A percentile compares a stretch with the other conserved stretches of the same genome.
Evolutionary conservation across 1,284 basidiomycete species (phyloP).

Genomic region (Puccinia novopanici): DNA sequence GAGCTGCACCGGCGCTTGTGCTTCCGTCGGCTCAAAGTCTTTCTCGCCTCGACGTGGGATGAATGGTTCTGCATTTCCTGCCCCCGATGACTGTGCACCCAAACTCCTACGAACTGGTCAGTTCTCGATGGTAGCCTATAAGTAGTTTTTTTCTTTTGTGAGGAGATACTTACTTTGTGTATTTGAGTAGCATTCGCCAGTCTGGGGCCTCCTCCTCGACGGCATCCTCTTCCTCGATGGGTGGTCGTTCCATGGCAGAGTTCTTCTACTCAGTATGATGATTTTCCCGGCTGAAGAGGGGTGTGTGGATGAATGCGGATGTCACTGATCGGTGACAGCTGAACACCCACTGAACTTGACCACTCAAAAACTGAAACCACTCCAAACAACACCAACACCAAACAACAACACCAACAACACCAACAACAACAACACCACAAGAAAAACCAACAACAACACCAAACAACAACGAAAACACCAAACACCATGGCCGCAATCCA

Average conservation of each 20-base stretch:
- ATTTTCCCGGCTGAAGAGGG: not conserved
- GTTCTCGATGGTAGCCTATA: no score
- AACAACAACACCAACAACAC: not conserved
- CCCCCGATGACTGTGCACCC: not conserved
- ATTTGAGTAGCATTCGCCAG: constrained; percentile 44
- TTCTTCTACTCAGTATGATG: not conserved
- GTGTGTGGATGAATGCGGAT: constrained; percentile 5
- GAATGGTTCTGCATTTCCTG: constrained; percentile 31
- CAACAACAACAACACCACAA: no score
- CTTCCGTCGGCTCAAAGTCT: constrained; percentile 45
- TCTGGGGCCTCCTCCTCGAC: constrained; percentile 48
- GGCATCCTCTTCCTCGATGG: constrained; percentile 32
- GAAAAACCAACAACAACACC: not conserved
- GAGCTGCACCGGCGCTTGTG: constrained; percentile 4
- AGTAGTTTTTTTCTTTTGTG: no score
- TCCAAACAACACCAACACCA: not conserved
- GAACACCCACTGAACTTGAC: not conserved
- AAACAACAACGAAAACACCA: not conserved
- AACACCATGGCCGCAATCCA: not conserved
- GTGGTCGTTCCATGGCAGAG: not conserved
- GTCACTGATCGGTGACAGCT: constrained; percentile 22
- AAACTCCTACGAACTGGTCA: not conserved
- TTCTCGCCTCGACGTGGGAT: constrained; percentile 47
- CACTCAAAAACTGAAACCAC: not conserved
- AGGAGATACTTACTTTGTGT: no score